Evolutionary conservation across 2,329 filamentous ascomycete species (phyloP).

Genomic region (Penicillium sp.): DNA sequence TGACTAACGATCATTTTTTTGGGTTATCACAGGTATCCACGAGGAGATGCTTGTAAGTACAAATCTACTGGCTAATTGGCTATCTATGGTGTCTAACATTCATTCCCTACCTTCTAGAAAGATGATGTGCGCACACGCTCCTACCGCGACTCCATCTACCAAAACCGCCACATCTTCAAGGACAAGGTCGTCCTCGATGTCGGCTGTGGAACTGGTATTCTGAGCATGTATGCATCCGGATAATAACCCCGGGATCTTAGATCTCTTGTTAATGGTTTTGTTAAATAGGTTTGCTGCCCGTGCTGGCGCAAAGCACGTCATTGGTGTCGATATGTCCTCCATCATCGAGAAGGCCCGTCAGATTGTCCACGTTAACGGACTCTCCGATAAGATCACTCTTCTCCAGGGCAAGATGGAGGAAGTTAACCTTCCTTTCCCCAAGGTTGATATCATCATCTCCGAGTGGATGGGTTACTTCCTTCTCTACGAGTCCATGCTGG

Average conservation of each 20-base stretch:
- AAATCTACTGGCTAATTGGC: constrained; percentile 9
- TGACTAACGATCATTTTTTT: constrained; percentile 30
- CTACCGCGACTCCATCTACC: constrained; percentile 96
- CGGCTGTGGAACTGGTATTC: constrained; percentile 93
- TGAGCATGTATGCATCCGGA: constrained; percentile 76
- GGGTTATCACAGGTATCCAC: constrained; percentile 69
- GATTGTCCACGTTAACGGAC: constrained; percentile 88
- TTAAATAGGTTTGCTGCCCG: constrained; percentile 83
- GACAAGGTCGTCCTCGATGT: constrained; percentile 95
- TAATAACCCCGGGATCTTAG: constrained; percentile 11
- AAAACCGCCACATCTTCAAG: constrained; percentile 92
- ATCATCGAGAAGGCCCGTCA: constrained; percentile 98
- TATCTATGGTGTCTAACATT: neutral
- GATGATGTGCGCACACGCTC: constrained; percentile 95
- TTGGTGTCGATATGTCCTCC: constrained; percentile 98
- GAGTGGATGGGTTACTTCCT: constrained; percentile 99
- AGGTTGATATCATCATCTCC: constrained; percentile 99
- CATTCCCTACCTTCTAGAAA: constrained; percentile 61
- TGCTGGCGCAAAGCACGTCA: constrained; percentile 96
- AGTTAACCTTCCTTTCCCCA: constrained; percentile 84
- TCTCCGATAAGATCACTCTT: constrained; percentile 94
- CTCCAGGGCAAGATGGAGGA: constrained; percentile 99
- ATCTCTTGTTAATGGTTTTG: constrained; percentile 17
- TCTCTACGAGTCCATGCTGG: constrained; percentile 97
- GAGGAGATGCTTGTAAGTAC: constrained; percentile 92